Base-by-base conservation (phyloP, 179 eudicot species). In the Amaranthus tricolor region DNA sequence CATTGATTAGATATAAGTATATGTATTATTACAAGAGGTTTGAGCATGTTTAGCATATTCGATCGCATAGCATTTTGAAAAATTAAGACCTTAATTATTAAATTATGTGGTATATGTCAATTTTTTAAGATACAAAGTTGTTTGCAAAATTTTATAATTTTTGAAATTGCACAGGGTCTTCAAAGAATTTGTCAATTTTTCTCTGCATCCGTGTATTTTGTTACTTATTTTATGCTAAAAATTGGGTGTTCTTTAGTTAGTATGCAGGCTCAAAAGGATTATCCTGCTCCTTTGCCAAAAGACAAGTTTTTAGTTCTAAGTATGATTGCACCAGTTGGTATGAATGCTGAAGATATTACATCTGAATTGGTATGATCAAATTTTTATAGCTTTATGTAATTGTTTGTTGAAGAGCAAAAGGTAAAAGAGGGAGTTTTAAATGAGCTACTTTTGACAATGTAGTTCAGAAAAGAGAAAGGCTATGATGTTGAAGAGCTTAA, bases 301-400 rank as follows among this genome's bases (percentile, higher is more conserved):
- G 82, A 78, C 78, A 84, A 76, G 82, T 84, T 84, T 76, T 74
- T 84, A 45, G 77, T 84, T 44, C 84, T 76, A 61, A 81, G 86
- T 72, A 50, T 81, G 64, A 57, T 73, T 11, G 80, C 82, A 65
- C 78, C 82, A 68, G 44, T 19, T 21, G 84, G 84, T 10, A 10
- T 76, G 63, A 72, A 20, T 68, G 79, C 44, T 44, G 78, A 79
- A 15, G 78, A 65, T 60, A 43, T 84, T 51, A 84, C 80, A 49
- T 84, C 86, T 66, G 77, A 84, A 52, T 63, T 78, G 86, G 84
- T 84, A 84, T 58, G 82, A 62, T 62, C 14, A 12, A 55, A 12
- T 71, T 75, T 74, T 77, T 67, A 44, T 43, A 69, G 74, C 62
- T n/a, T 70, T 10, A 64, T 70, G 15, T 31, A 45, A 3, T 59